phyloP scores from a whole-genome alignment of 192 early-diverging fungal species.

The Gamsiella multidivaricata region DNA sequence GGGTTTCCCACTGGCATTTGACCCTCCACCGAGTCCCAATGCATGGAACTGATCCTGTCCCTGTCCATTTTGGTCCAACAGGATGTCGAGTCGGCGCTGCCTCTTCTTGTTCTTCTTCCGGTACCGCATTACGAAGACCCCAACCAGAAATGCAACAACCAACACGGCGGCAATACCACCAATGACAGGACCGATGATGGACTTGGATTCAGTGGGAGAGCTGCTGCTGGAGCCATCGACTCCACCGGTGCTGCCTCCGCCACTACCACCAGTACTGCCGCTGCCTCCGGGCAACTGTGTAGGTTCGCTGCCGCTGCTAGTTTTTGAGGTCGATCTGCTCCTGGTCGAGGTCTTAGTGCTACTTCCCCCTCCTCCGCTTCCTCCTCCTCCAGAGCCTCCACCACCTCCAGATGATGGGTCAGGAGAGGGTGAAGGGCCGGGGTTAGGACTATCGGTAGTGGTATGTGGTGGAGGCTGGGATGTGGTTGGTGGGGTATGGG shows the following conservation, averaged over 20 bases:
- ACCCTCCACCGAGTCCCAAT: neutral
- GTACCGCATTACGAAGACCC: conserved; percentile 40
- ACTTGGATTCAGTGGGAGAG: conserved; percentile 8
- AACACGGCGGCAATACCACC: conserved; percentile 41
- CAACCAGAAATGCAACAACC: conserved; percentile 37
- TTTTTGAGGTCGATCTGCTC: neutral
- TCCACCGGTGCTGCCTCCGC: neutral
- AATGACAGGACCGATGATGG: conserved; percentile 22
- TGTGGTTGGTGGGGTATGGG: neutral
- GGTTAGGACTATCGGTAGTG: neutral
- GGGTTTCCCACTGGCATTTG: neutral
- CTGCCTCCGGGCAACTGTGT: neutral
- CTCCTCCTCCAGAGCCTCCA: neutral
- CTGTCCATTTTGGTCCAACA: conserved; percentile 16
- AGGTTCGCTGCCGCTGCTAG: neutral
- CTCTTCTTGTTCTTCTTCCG: conserved; percentile 18
- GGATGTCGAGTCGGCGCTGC: conserved; percentile 33
- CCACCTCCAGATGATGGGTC: neutral
- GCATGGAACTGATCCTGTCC: conserved; percentile 7
- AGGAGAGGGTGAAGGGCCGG: neutral
- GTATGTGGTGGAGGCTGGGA: neutral
- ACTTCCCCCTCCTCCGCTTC: neutral
- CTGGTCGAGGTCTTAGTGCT: neutral
- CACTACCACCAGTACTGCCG: neutral
- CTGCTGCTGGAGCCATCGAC: neutral